Conservation (phyloP, 371 early-diverging fungal genomes). For the Rhizopus microsporus region DNA sequence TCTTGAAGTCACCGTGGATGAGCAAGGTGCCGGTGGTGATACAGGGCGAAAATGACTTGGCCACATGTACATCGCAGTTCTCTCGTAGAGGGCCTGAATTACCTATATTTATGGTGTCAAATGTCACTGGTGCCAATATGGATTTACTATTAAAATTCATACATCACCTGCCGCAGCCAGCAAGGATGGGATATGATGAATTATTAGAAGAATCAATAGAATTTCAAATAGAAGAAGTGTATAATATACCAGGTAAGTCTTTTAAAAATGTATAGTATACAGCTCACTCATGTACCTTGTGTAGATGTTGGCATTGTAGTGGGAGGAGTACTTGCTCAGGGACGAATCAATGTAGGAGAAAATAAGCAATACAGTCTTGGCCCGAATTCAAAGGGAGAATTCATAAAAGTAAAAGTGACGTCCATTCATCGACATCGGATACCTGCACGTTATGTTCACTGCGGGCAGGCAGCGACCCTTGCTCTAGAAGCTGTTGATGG, state of each 20-base stretch:
- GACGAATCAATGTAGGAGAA: slow-evolving; percentile 41
- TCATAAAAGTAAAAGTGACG: slow-evolving; percentile 59
- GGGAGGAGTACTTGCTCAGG: slow-evolving; percentile 57
- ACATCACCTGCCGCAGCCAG: slow-evolving; percentile 64
- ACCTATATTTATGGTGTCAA: slow-evolving; percentile 88
- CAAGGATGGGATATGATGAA: slow-evolving; percentile 31
- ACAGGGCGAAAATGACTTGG: slow-evolving; percentile 68
- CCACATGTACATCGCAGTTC: slow-evolving; percentile 66
- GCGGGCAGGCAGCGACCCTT: slow-evolving; percentile 86
- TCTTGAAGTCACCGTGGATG: slow-evolving; percentile 75
- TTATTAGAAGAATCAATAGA: slow-evolving; percentile 64
- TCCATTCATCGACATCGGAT: slow-evolving; percentile 89
- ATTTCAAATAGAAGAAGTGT: slow-evolving; percentile 87
- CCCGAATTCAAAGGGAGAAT: slow-evolving; percentile 55
- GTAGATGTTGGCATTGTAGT: slow-evolving; percentile 58
- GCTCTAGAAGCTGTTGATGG: slow-evolving; percentile 55
- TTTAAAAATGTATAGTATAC: neutral
- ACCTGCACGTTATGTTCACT: slow-evolving; percentile 65
- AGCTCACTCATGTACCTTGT: neutral
- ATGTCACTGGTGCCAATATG: slow-evolving; percentile 86
- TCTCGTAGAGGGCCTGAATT: slow-evolving; percentile 56
- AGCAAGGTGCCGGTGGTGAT: slow-evolving; percentile 83
- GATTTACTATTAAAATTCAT: slow-evolving; percentile 73
- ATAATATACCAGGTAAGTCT: slow-evolving; percentile 75
- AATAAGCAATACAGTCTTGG: slow-evolving; percentile 49